These are phyloP conservation scores for Lepraria neglecta DNA, from an alignment of 495 filamentous ascomycete species.

Conservation along the genomic window DNA sequence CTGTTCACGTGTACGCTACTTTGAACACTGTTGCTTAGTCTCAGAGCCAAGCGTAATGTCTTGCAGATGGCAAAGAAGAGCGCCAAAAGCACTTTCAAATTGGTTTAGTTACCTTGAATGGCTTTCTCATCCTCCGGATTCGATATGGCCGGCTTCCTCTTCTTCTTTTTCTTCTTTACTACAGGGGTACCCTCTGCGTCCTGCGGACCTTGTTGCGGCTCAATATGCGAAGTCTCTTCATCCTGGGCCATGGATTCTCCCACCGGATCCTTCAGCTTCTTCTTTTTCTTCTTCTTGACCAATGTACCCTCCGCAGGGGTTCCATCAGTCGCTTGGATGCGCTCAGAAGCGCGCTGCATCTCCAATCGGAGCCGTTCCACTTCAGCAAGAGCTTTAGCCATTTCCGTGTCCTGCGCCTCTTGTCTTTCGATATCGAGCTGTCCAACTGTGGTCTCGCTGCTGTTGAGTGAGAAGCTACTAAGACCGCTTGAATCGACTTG, in stretches of 20 bases:
- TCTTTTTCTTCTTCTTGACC: conserved; percentile 73
- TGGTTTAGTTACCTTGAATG: not conserved
- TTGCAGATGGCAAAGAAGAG: too few species aligned
- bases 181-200: conserved; percentile 3
- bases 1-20: too few species aligned
- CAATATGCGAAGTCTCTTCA: conserved; percentile 1
- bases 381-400: conserved; percentile 75
- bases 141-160: conserved; percentile 27
- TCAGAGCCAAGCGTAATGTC: too few species aligned
- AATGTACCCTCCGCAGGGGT: conserved; percentile 64
- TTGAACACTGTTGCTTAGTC: too few species aligned
- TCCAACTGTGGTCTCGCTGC: conserved; percentile 36
- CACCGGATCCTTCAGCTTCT: conserved; percentile 32
- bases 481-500: conserved; percentile 82
- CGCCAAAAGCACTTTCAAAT: too few species aligned
- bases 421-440: conserved; percentile 45
- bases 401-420: conserved; percentile 68
- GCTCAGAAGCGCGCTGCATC: conserved; percentile 86
- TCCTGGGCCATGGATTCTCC: conserved; percentile 17
- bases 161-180: conserved; percentile 49
- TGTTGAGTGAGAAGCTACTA: conserved; percentile 55
- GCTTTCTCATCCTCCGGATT: not conserved
- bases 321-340: conserved; percentile 61
- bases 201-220: conserved; percentile 17
- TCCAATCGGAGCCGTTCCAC: conserved; percentile 77